Conservation (phyloP, 495 filamentous ascomycete species). For the Penicillium cinerascens region DNA sequence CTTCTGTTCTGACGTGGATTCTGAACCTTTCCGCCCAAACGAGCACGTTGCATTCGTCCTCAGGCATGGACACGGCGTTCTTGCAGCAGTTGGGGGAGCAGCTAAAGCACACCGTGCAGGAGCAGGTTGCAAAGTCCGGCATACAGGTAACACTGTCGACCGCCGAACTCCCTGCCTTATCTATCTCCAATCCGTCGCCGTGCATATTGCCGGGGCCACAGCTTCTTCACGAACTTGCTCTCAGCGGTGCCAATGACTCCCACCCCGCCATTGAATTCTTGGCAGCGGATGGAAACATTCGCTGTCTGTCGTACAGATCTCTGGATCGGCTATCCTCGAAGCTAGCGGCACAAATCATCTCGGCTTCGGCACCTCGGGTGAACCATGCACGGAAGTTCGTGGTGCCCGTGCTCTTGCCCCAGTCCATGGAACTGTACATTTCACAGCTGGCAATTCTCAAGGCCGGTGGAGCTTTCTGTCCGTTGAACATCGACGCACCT, state of each 20-base stretch:
- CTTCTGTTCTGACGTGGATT: conserved; percentile 15
- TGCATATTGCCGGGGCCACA: conserved; percentile 51
- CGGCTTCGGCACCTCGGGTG: conserved; percentile 15
- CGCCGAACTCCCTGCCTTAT: conserved; percentile 35
- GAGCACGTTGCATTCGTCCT: conserved; percentile 22
- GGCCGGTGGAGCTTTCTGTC: conserved; percentile 76
- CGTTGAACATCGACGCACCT: conserved; percentile 68
- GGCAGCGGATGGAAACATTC: conserved; percentile 37
- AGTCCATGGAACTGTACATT: conserved; percentile 68
- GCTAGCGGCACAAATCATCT: conserved; percentile 48
- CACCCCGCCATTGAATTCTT: conserved; percentile 59
- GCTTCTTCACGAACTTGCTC: conserved; percentile 63
- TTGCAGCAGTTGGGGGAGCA: conserved; percentile 26
- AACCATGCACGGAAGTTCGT: conserved; percentile 27
- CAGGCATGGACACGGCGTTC: conserved; percentile 19
- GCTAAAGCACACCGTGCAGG: conserved; percentile 20
- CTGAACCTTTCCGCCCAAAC: conserved; percentile 18
- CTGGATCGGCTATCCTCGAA: conserved; percentile 54
- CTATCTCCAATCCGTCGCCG: conserved; percentile 61
- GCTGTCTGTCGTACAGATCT: conserved; percentile 51
- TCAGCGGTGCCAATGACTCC: conserved; percentile 14
- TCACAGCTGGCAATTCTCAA: conserved; percentile 69
- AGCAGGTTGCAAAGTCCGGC: conserved; percentile 13
- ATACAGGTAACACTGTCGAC: conserved; percentile 11
- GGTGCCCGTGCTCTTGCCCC: conserved; percentile 70